Base-by-base conservation (phyloP, 164 flowering plant genomes). In the Vitis labrusca region DNA sequence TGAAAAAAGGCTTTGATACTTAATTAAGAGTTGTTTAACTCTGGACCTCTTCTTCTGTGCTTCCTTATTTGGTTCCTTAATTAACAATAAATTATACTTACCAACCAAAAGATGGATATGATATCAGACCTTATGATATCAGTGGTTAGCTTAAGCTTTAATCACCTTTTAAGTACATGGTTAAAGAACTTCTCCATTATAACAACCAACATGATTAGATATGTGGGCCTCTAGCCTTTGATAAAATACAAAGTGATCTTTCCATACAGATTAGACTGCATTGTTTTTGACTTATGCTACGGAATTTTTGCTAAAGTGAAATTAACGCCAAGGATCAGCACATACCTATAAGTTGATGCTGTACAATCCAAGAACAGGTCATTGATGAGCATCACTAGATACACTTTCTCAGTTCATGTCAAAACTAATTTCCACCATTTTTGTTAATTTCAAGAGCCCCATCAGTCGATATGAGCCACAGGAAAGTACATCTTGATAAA, bases 121-220 rank as follows among this genome's bases (percentile, higher is more conserved):
- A 47, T 62, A 23, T 44, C 4, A 9, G 27, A 23, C 10, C 51
- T 8, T 50, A 10, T 32, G 59, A 61, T 29, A 29, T 17, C 65
- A 63, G 29, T 13, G 15, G 13, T 62, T 19, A 63, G 61, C 8
- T 67, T 67, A 60, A 74, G 68, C 73, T 74, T 69, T 69, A 71
- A 74, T 65, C 15, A 6, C 70, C 68, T 75, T 74, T 71, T 66
- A 68, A 72, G 77, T 61, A 69, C 71, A 65, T 59, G 19, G 37
- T 65, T 67, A 71, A 76, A 56, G 59, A 61, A 61, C 58, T 19
- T 58, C 69, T 58, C 74, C 54, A 68, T 56, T 58, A 65, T 73
- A 77, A 80, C 80, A 63, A 80, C 83, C 83, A 77, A 57, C 80
- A 80, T 68, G 79, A 80, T 77, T 80, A 70, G 78, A 63, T 65